phyloP scores from a whole-genome alignment of 2,329 filamentous ascomycete genomes.

The Phaeosphaeriaceae sp. region DNA sequence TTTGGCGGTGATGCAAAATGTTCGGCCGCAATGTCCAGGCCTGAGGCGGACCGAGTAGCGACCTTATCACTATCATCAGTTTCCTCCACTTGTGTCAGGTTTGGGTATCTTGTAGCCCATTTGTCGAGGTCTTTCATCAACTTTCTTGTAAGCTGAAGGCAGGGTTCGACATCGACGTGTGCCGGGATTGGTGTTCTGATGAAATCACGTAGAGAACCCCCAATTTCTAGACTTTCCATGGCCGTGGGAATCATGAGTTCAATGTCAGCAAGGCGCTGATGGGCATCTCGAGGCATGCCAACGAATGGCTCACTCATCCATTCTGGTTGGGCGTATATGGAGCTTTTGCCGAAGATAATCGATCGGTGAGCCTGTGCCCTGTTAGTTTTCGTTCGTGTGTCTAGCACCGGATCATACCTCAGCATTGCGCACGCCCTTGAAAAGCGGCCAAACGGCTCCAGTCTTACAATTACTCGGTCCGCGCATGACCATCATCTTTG shows the following conservation, averaged over 20 bases:
- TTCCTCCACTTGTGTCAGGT: constrained; percentile 16
- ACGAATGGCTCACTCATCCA: constrained; percentile 42
- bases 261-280: constrained; percentile 34
- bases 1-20: not conserved
- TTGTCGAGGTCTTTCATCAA: constrained; percentile 24
- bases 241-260: constrained; percentile 37
- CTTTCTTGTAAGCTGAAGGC: constrained; percentile 18
- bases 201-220: constrained; percentile 26
- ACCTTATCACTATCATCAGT: constrained; percentile 5
- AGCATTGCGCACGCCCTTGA: constrained; percentile 38
- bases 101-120: constrained; percentile 30
- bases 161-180: constrained; percentile 15
- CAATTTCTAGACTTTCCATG: constrained; percentile 18
- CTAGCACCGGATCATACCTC: constrained; percentile 29
- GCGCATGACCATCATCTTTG: constrained; percentile 40
- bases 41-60: not conserved
- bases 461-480: constrained; percentile 36
- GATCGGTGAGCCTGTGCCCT: constrained; percentile 29
- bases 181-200: constrained; percentile 24
- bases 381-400: constrained; percentile 13
- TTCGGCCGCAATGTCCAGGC: not conserved
- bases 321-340: constrained; percentile 30
- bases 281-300: constrained; percentile 28
- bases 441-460: constrained; percentile 30
- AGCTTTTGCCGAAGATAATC: constrained; percentile 36